Percentiles rank a stretch among this genome's conserved stretches.
These are phyloP conservation scores for Stemphylium beticola DNA, from an alignment of 2,329 filamentous ascomycete genomes.

Conservation along the genomic window DNA sequence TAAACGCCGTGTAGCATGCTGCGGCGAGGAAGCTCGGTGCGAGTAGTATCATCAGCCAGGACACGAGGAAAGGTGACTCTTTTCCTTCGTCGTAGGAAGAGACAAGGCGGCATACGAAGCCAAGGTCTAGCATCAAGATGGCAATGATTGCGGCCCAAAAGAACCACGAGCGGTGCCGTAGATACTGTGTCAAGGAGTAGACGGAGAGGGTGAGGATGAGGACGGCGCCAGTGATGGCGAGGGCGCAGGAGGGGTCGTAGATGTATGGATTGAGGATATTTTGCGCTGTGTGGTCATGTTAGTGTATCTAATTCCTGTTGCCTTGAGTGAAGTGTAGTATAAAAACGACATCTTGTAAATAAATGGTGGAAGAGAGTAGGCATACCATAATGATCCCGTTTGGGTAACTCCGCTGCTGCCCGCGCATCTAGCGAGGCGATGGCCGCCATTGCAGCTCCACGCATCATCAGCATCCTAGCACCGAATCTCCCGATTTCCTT, in stretches of 20 bases:
- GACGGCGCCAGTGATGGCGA: constrained; percentile 52
- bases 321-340: background rate
- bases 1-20: constrained; percentile 58
- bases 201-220: constrained; percentile 49
- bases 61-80: constrained; percentile 49
- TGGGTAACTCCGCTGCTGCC: constrained; percentile 2
- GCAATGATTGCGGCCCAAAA: constrained; percentile 45
- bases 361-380: background rate
- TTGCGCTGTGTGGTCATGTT: constrained; percentile 13
- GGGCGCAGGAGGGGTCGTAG: constrained; percentile 55
- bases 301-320: background rate
- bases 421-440: constrained; percentile 1
- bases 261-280: constrained; percentile 52
- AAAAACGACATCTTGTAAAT: background rate
- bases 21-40: constrained; percentile 59
- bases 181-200: constrained; percentile 41
- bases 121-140: constrained; percentile 55
- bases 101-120: constrained; percentile 59
- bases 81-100: constrained; percentile 45
- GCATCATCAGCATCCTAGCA: background rate
- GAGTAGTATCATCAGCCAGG: constrained; percentile 55
- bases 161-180: constrained; percentile 46
- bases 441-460: background rate
- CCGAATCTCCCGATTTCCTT: background rate
- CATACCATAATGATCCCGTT: constrained; percentile 4